Evolutionary conservation across 306 rosid genomes (phyloP).

Genomic region (Casuarina glauca): DNA sequence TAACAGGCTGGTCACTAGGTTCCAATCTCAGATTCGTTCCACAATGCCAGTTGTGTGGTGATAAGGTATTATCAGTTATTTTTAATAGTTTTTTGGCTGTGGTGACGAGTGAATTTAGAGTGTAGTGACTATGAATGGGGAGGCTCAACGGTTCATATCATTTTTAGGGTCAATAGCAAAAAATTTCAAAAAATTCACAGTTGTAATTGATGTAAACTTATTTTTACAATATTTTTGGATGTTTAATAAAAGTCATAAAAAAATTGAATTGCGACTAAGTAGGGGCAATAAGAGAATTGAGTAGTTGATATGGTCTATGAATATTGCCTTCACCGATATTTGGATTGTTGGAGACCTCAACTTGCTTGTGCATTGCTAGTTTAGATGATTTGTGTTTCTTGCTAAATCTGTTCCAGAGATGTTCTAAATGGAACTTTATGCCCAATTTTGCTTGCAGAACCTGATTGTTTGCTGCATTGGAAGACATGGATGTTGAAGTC

Average conservation of each 20-base stretch:
- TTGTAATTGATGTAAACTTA: too few relatives aligned
- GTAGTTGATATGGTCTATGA: too few relatives aligned
- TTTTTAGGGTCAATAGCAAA: slow-evolving; percentile 15
- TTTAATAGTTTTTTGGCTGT: neutral
- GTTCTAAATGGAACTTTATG: neutral
- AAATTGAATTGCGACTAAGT: too few relatives aligned
- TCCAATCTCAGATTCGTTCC: too few relatives aligned
- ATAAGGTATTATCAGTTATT: neutral
- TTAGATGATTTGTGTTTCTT: neutral
- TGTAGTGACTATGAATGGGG: slow-evolving; percentile 36
- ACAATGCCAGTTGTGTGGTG: neutral
- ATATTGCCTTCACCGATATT: too few relatives aligned
- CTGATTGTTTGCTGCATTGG: neutral
- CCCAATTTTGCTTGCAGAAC: neutral
- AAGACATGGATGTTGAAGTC: slow-evolving; percentile 47
- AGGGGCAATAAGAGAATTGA: too few relatives aligned
- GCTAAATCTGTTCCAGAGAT: neutral
- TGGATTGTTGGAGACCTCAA: too few relatives aligned
- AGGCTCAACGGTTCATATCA: slow-evolving; percentile 32
- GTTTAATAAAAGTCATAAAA: too few relatives aligned
- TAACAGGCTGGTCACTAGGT: too few relatives aligned
- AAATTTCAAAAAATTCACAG: too few relatives aligned
- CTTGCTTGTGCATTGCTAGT: too few relatives aligned
- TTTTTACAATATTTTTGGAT: too few relatives aligned
- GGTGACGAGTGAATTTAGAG: slow-evolving; percentile 29